Percentiles rank a stretch among this genome's conserved stretches.
Conservation (phyloP, 345 rosid species). For the Citrus glauca region DNA sequence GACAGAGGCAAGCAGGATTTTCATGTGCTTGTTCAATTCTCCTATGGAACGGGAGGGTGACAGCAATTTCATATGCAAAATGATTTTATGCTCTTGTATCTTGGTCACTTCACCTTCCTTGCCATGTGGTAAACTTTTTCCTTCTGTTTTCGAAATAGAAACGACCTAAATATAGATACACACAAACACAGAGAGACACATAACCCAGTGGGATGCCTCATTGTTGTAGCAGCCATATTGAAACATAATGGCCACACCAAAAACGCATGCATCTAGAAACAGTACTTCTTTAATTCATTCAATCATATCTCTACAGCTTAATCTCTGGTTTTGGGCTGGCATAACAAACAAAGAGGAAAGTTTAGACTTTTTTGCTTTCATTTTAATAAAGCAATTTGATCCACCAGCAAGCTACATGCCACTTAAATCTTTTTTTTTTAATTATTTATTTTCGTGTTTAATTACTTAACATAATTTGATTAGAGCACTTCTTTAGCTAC, state of each 20-base stretch:
- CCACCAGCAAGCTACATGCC: constrained; percentile 26
- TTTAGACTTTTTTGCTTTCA: constrained; percentile 21
- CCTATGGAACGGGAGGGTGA: neutral
- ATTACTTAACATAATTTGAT: neutral
- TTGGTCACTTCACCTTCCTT: neutral
- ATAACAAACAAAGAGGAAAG: constrained; percentile 3
- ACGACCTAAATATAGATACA: neutral
- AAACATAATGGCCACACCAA: neutral
- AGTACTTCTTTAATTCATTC: neutral
- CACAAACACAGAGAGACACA: neutral
- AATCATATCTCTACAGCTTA: constrained; percentile 4
- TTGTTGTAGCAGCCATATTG: neutral
- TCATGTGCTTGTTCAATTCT: neutral
- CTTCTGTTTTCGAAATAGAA: neutral
- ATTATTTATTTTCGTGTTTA: neutral
- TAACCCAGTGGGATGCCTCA: neutral
- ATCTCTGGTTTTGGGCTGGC: constrained; percentile 11
- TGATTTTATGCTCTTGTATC: neutral
- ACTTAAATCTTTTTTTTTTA: neutral
- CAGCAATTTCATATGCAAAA: neutral
- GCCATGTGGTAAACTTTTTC: constrained; percentile 1
- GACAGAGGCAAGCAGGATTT: neutral
- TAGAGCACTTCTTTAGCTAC: neutral
- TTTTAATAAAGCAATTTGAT: constrained; percentile 32
- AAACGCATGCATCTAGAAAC: constrained; percentile 24